A percentile compares a stretch with the other conserved stretches of the same genome.
phyloP scores from a whole-genome alignment of 805 yeast species.

The Phaffomyces thermotolerans region DNA sequence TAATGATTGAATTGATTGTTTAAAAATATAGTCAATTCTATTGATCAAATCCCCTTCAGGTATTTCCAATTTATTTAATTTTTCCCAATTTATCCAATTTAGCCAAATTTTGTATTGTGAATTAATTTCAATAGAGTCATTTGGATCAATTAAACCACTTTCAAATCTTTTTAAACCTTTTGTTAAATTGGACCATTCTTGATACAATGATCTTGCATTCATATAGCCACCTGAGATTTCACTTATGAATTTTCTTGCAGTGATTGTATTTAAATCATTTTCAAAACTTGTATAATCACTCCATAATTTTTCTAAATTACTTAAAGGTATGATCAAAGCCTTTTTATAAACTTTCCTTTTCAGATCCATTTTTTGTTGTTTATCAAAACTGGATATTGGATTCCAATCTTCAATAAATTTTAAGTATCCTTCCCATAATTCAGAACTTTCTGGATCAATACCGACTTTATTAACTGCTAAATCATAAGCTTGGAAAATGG shows the following conservation, averaged over 20 bases:
- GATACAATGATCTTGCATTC: conserved; percentile 74
- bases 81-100: conserved; percentile 77
- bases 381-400: conserved; percentile 77
- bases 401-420: conserved; percentile 71
- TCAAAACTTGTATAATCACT: conserved; percentile 76
- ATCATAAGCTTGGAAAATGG: conserved; percentile 75
- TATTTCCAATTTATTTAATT: conserved; percentile 57
- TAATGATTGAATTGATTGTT: conserved; percentile 55
- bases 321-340: conserved; percentile 69
- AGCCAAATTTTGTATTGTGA: conserved; percentile 51
- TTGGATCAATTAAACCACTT: conserved; percentile 20
- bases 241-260: conserved; percentile 78
- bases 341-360: conserved; percentile 66
- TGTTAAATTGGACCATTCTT: conserved; percentile 60
- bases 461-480: conserved; percentile 77
- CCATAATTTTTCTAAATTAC: conserved; percentile 75
- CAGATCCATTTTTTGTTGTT: conserved; percentile 70
- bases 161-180: conserved; percentile 38
- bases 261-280: conserved; percentile 60
- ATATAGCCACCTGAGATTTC: conserved; percentile 80
- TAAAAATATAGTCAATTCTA: conserved; percentile 66
- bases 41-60: conserved; percentile 40
- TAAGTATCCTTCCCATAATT: conserved; percentile 78
- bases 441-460: conserved; percentile 61
- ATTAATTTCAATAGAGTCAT: conserved; percentile 21